These are phyloP conservation scores for Podosphaera aphanis DNA, from an alignment of 2,329 filamentous ascomycete genomes.

Conservation along the genomic window DNA sequence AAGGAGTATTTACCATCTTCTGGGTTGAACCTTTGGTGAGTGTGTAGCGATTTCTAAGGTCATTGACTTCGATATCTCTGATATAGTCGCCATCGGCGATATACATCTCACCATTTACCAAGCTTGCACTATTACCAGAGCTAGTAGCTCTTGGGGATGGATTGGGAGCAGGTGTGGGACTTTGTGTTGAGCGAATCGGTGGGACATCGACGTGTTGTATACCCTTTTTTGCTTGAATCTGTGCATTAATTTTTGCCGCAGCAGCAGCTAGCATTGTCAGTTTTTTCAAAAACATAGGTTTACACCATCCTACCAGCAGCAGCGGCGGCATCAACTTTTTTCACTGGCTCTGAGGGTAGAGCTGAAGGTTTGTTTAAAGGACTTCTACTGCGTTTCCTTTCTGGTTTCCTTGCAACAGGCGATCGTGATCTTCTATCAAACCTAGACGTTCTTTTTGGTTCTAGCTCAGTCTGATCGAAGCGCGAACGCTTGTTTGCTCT, in stretches of 20 bases:
- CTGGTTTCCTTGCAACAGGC: slow-evolving; percentile 29
- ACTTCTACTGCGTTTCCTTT: slow-evolving; percentile 56
- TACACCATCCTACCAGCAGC: slow-evolving; percentile 41
- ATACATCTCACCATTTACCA: slow-evolving; percentile 67
- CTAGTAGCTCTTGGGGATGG: slow-evolving; percentile 11
- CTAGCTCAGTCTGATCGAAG: slow-evolving; percentile 78
- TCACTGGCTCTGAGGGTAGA: slow-evolving; percentile 17
- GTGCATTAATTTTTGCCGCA: slow-evolving; percentile 67
- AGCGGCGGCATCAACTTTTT: slow-evolving; percentile 41
- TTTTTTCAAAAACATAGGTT: slow-evolving; percentile 1
- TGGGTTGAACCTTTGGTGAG: slow-evolving; percentile 93
- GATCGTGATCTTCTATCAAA: slow-evolving; percentile 87
- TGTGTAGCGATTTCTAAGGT: slow-evolving; percentile 86
- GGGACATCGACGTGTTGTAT: slow-evolving; percentile 80
- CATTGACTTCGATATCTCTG: slow-evolving; percentile 97
- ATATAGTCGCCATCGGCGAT: slow-evolving; percentile 94
- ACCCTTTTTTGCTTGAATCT: slow-evolving; percentile 65
- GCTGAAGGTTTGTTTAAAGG: slow-evolving; percentile 29
- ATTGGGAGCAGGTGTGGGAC: slow-evolving; percentile 10
- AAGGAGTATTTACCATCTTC: slow-evolving; percentile 93
- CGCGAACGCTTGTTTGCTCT: slow-evolving; percentile 61
- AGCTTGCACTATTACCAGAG: slow-evolving; percentile 21
- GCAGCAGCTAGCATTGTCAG: slow-evolving; percentile 41
- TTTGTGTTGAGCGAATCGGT: slow-evolving; percentile 34
- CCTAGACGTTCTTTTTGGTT: slow-evolving; percentile 51